Conservation (phyloP, 1,139 yeast genomes). For the Suhomyces atakaporum region DNA sequence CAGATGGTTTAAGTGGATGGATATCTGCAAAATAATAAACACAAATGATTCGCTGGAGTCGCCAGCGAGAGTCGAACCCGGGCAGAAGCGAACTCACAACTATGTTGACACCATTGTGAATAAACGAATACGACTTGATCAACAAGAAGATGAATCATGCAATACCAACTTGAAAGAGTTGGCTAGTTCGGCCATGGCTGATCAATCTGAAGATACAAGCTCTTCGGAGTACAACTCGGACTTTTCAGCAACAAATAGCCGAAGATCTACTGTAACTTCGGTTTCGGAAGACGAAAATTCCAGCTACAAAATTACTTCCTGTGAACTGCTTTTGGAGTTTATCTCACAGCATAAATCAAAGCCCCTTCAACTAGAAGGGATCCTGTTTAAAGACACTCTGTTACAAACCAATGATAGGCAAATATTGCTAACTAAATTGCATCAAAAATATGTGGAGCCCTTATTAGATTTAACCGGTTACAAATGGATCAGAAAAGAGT, state of each 20-base stretch:
- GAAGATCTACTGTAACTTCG: slow-evolving; percentile 10
- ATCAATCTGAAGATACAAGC: background rate
- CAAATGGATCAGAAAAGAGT: slow-evolving; percentile 23
- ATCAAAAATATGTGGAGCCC: slow-evolving; percentile 22
- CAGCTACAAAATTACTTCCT: background rate
- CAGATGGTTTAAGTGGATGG: slow-evolving; percentile 9
- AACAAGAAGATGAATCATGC: background rate
- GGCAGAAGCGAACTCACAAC: slow-evolving; percentile 4
- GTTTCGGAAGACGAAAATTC: slow-evolving; percentile 4
- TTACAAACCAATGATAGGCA: slow-evolving; percentile 10
- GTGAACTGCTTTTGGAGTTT: slow-evolving; percentile 3
- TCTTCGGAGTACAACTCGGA: slow-evolving; percentile 8
- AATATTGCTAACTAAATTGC: slow-evolving; percentile 14
- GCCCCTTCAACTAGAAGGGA: slow-evolving; percentile 3
- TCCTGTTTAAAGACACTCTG: slow-evolving; percentile 9
- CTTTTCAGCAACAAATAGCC: slow-evolving; percentile 9
- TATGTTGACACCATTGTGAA: background rate
- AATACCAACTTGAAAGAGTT: slow-evolving; percentile 1
- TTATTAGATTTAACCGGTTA: slow-evolving; percentile 20
- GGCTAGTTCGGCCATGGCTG: background rate
- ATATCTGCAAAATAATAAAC: slow-evolving; percentile 9
- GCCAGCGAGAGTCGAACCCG: slow-evolving; percentile 9
- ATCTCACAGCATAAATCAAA: slow-evolving; percentile 6
- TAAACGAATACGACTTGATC: background rate
- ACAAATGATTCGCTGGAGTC: slow-evolving; percentile 4